Evolutionary conservation across 371 early-diverging fungal species (phyloP), one percentile per base, ranked within the genome.

Genomic region (Zychaea mexicana): DNA sequence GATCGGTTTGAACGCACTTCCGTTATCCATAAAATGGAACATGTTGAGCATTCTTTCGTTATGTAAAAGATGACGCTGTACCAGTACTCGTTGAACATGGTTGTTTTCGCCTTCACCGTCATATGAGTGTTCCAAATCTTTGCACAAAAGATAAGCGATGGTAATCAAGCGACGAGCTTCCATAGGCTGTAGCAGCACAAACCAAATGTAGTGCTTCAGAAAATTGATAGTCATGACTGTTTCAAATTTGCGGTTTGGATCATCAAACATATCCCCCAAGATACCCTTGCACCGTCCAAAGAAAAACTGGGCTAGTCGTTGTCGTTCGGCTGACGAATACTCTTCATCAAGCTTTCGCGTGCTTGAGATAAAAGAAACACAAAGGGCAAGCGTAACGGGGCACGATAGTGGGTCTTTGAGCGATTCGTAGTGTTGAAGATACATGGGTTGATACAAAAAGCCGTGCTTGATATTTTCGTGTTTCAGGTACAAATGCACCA

Each of bases 201-300:
- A 28, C 6, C n/a, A 27, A 39, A 58, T n/a, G 19, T 58, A 58
- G 26, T 36, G 38, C 3, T 36, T 24, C 10, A 58, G 26, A 12
- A 58, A 58, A 3, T 19, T 36, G 28, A 58, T 52, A 17, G 66
- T 46, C 7, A 62, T 46, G 8, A 70, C n/a, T 1, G 70, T 62
- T 53, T 70, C 70, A 3, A 70, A 21, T 21, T 60, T 27, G 13
- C 55, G 66, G 2, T 59, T 12, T 0, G 70, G 70, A 22, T 65
- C 70, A 32, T 70, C 70, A 60, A 70, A 70, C 27, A 57, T 62
- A 10, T 70, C 70, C 17, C 19, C 15, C 1, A 70, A 30, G 5
- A 54, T 24, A 30, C 36, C 49, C 39, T 33, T 60, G 15, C 58
- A 56, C 17, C 26, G 21, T 10, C 53, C 19, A 33, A 62, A 70